Evolutionary conservation across 345 rosid genomes (phyloP).

Genomic region (Luvunga scandens): DNA sequence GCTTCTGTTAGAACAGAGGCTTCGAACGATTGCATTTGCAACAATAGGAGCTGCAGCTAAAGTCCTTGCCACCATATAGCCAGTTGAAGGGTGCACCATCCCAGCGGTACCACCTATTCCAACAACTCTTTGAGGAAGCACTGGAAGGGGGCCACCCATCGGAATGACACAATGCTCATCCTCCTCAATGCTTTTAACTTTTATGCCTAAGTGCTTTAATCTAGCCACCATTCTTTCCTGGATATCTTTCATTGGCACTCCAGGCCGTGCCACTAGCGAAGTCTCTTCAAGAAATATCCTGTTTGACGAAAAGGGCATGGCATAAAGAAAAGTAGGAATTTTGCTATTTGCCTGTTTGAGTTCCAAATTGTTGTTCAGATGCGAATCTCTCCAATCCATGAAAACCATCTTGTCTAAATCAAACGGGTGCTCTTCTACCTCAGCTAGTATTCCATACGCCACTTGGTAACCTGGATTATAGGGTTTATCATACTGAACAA

Average conservation of each 20-base stretch:
- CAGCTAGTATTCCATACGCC: slow-evolving; percentile 91
- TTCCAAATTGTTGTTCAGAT: slow-evolving; percentile 43
- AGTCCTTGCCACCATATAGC: slow-evolving; percentile 98
- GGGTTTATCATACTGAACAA: slow-evolving; percentile 92
- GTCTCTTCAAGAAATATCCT: slow-evolving; percentile 93
- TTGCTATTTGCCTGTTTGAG: slow-evolving; percentile 59
- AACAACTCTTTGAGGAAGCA: slow-evolving; percentile 89
- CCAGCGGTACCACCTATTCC: slow-evolving; percentile 98
- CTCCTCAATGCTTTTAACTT: slow-evolving; percentile 80
- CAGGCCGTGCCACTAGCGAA: slow-evolving; percentile 90
- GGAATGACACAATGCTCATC: slow-evolving; percentile 93
- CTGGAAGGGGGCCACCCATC: slow-evolving; percentile 97
- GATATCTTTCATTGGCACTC: slow-evolving; percentile 74
- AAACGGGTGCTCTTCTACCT: slow-evolving; percentile 92
- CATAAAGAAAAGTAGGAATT: slow-evolving; percentile 88
- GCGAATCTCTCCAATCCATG: slow-evolving; percentile 98
- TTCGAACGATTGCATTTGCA: slow-evolving; percentile 73
- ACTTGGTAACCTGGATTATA: slow-evolving; percentile 97
- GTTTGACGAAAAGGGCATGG: slow-evolving; percentile 87
- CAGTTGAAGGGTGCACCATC: slow-evolving; percentile 91
- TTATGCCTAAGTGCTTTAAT: slow-evolving; percentile 74
- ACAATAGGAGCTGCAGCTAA: slow-evolving; percentile 94
- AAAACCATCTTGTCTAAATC: slow-evolving; percentile 93
- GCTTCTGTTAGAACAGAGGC: slow-evolving; percentile 50
- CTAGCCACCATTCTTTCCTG: slow-evolving; percentile 97